A percentile compares a stretch with the other conserved stretches of the same genome.
Evolutionary conservation across 441 rosid genomes (phyloP).

Genomic region (Populus hybrid): DNA sequence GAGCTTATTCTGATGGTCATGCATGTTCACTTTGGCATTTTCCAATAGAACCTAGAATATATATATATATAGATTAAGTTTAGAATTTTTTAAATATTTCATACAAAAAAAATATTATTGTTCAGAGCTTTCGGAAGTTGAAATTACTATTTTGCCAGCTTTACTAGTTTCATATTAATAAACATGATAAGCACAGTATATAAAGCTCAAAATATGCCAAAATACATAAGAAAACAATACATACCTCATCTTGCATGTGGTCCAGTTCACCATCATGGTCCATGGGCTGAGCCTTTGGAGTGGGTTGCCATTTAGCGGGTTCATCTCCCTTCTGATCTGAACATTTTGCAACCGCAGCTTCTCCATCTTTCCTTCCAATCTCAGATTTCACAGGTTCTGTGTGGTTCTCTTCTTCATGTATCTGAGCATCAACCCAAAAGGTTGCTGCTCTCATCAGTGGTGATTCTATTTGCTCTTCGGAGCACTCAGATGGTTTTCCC

Average conservation of each 20-base stretch:
- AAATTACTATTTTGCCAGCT: background rate
- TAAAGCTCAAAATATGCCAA: background rate
- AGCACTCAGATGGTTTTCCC: conserved; percentile 25
- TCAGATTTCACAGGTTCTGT: conserved; percentile 17
- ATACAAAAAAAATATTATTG: background rate
- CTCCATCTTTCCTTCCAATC: conserved; percentile 7
- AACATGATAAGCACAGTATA: background rate
- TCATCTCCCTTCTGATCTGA: conserved; percentile 5
- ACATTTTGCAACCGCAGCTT: conserved; percentile 9
- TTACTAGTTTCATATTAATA: background rate
- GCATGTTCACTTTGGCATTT: background rate
- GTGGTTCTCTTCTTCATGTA: conserved; percentile 11
- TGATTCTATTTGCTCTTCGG: conserved; percentile 30
- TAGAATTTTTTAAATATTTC: background rate
- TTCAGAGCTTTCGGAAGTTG: background rate
- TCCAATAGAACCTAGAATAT: background rate
- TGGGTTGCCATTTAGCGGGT: background rate
- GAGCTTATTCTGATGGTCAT: background rate
- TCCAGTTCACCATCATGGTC: background rate
- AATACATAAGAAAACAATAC: background rate
- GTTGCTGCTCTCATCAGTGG: conserved; percentile 11
- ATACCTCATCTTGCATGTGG: background rate
- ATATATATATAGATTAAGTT: no score
- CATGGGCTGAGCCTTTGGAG: background rate
- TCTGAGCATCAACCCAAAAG: conserved; percentile 11